A percentile compares a stretch with the other conserved stretches of the same genome.
Evolutionary conservation across 257 asterid species (phyloP).

Genomic region (Fraxinus americana): DNA sequence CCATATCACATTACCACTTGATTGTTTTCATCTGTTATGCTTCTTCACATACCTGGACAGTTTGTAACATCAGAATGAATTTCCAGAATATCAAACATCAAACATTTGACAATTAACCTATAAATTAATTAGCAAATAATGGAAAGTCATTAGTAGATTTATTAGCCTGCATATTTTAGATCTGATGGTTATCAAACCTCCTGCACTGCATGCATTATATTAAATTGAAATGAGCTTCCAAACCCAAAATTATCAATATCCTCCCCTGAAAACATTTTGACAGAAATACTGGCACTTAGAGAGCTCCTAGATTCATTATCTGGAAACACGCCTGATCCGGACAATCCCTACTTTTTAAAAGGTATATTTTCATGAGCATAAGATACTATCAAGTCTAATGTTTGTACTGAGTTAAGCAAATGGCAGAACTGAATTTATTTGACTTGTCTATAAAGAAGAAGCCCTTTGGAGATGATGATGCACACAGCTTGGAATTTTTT

Average conservation of each 20-base stretch:
- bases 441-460: background rate
- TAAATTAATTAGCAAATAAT: background rate
- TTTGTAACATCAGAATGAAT: background rate
- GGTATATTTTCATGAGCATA: background rate
- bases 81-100: background rate
- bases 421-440: background rate
- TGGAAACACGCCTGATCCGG: background rate
- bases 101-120: background rate
- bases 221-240: background rate
- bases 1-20: background rate
- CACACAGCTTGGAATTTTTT: background rate
- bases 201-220: background rate
- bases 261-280: background rate
- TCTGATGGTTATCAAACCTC: background rate
- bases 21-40: background rate
- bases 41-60: background rate
- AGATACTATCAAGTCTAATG: background rate
- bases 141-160: background rate
- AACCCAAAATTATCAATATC: conserved; percentile 7
- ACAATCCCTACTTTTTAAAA: background rate
- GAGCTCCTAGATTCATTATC: background rate
- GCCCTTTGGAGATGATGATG: background rate
- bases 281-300: background rate
- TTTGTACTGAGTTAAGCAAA: background rate
- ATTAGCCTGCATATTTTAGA: background rate